Percentiles rank a stretch among this genome's conserved stretches.
These are phyloP conservation scores for Globisporangium camurandrum DNA, from an alignment of 352 stramenopile genomes.

Conservation along the genomic window DNA sequence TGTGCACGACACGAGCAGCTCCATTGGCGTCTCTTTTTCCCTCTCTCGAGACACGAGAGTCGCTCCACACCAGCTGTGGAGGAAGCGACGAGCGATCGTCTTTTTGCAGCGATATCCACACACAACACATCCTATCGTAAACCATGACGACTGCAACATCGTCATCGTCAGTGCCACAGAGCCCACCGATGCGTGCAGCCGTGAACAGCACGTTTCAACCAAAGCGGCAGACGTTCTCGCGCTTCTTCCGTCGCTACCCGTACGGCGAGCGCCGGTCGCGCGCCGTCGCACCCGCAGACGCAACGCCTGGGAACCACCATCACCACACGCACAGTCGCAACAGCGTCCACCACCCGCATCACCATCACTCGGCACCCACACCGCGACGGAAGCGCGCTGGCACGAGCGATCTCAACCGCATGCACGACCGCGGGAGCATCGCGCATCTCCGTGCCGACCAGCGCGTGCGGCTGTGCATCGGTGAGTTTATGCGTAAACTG, in stretches of 20 bases:
- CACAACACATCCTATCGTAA: neutral
- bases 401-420: slow-evolving; percentile 24
- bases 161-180: slow-evolving; percentile 6
- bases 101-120: too few relatives aligned
- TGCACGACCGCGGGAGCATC: slow-evolving; percentile 25
- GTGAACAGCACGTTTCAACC: slow-evolving; percentile 32
- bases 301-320: slow-evolving; percentile 6
- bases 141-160: neutral
- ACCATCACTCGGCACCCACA: neutral
- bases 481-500: slow-evolving; percentile 77
- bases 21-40: too few relatives aligned
- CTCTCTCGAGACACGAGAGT: neutral
- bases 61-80: too few relatives aligned
- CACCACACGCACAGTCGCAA: too few relatives aligned
- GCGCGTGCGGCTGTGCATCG: slow-evolving; percentile 40
- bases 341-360: too few relatives aligned
- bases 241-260: slow-evolving; percentile 50
- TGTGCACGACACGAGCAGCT: too few relatives aligned
- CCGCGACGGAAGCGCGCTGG: slow-evolving; percentile 32
- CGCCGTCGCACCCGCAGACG: slow-evolving; percentile 49
- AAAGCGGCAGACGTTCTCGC: slow-evolving; percentile 50
- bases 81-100: too few relatives aligned
- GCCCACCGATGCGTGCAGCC: slow-evolving; percentile 11
- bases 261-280: slow-evolving; percentile 56
- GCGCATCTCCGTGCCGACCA: slow-evolving; percentile 26